Conservation (phyloP, 352 stramenopile species). For the Phytophthora capsici region DNA sequence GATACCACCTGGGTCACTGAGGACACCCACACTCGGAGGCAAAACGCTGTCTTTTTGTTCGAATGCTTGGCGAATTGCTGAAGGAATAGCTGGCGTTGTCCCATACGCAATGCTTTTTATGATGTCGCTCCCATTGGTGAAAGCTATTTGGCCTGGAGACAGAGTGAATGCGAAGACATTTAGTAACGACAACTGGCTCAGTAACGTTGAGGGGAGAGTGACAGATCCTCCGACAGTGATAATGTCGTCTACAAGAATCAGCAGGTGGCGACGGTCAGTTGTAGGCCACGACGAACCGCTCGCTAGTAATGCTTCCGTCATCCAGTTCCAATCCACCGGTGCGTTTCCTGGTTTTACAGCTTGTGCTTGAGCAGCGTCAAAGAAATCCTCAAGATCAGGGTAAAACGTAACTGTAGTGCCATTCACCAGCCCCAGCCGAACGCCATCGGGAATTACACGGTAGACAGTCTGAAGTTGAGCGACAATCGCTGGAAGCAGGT, state of each 20-base stretch:
- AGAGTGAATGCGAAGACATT: conserved; percentile 43
- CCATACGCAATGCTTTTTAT: conserved; percentile 32
- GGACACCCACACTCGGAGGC: conserved; percentile 27
- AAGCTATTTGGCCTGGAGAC: conserved; percentile 14
- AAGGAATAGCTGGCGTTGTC: conserved; percentile 22
- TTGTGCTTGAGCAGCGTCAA: conserved; percentile 27
- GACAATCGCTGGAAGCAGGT: conserved; percentile 46
- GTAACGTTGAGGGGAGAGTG: conserved; percentile 16
- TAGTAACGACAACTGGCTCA: conserved; percentile 24
- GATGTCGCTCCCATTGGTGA: conserved; percentile 19
- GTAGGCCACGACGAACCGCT: conserved; percentile 33
- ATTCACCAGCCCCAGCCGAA: conserved; percentile 43
- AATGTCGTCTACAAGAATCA: conserved; percentile 26
- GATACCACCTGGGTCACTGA: conserved; percentile 31
- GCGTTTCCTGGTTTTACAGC: not conserved
- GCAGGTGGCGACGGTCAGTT: conserved; percentile 29
- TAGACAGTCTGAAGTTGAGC: conserved; percentile 49
- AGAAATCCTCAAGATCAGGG: conserved; percentile 20
- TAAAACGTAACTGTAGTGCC: conserved; percentile 28
- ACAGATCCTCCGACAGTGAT: conserved; percentile 13
- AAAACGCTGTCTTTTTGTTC: conserved; percentile 34
- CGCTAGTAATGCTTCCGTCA: conserved; percentile 17
- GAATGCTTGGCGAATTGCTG: conserved; percentile 37
- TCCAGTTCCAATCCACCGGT: conserved; percentile 25
- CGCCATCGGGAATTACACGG: conserved; percentile 15